phyloP scores from a whole-genome alignment of 306 rosid genomes.

The Chamaecrista fasciculata region DNA sequence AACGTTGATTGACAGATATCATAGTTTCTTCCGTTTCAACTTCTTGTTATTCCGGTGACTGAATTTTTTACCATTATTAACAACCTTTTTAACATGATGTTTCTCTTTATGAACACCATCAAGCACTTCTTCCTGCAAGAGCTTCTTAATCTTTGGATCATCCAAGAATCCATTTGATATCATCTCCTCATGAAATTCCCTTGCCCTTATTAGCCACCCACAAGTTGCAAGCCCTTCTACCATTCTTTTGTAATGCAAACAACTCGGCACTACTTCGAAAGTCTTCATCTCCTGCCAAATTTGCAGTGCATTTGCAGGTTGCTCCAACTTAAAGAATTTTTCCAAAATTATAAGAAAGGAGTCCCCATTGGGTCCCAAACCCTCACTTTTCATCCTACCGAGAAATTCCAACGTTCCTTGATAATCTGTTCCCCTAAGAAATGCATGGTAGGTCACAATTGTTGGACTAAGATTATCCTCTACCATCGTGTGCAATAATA shows the following conservation, averaged over 20 bases:
- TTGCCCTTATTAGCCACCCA: slow-evolving; percentile 60
- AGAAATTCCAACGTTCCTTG: slow-evolving; percentile 65
- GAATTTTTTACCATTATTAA: slow-evolving; percentile 26
- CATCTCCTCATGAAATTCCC: slow-evolving; percentile 63
- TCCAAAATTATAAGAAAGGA: slow-evolving; percentile 56
- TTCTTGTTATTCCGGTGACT: slow-evolving; percentile 27
- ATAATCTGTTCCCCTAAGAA: slow-evolving; percentile 61
- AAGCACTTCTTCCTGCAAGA: slow-evolving; percentile 48
- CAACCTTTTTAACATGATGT: slow-evolving; percentile 27
- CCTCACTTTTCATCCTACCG: slow-evolving; percentile 55
- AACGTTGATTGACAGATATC: slow-evolving; percentile 23
- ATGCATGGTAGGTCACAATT: slow-evolving; percentile 73
- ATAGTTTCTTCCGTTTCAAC: slow-evolving; percentile 28
- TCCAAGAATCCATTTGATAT: slow-evolving; percentile 49
- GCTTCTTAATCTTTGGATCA: slow-evolving; percentile 64
- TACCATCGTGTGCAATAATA: slow-evolving; percentile 51
- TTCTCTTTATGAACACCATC: slow-evolving; percentile 29
- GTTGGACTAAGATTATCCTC: slow-evolving; percentile 68
- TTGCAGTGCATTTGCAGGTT: slow-evolving; percentile 69
- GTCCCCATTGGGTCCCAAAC: slow-evolving; percentile 56
- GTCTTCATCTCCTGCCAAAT: slow-evolving; percentile 68
- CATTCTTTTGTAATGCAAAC: slow-evolving; percentile 56
- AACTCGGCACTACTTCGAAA: slow-evolving; percentile 48
- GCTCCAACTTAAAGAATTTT: slow-evolving; percentile 54
- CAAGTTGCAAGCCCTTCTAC: slow-evolving; percentile 63